Base-by-base conservation (phyloP, 2,329 filamentous ascomycete genomes). In the Alternaria brassicae region DNA sequence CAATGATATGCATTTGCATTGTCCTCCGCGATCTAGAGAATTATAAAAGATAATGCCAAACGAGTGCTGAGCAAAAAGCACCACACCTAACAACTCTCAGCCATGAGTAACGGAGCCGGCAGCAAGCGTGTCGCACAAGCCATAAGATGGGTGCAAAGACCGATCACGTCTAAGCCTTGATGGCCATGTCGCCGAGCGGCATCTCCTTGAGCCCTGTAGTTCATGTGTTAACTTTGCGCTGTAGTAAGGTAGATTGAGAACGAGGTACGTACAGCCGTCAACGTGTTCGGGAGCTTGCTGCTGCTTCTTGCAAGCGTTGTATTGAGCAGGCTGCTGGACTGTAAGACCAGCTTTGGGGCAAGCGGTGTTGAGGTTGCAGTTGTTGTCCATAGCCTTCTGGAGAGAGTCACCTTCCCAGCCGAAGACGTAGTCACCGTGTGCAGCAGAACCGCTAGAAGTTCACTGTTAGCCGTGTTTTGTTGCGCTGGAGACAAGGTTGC, bases 321-420 rank as follows among this genome's bases (percentile, higher is more conserved):
- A 75, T 48, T 63, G 53, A 1, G 66, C 65, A 6, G 71, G 66
- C 41, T 60, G 50, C 60, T 75, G 72, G n/a, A 59, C 57, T 30
- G 68, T 72, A 39, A 76, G 66, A 37, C 73, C 73, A 13, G 73
- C 73, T 51, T 68, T 71, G 39, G 73, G 67, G 62, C 73, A 76
- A 9, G 66, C 69, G 2, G 47, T 64, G 64, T 76, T 74, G 60
- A 77, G 72, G 50, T 77, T 72, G 69, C 79, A 81, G 45, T 71
- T 63, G 49, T 76, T 77, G 61, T 80, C 78, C 75, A 79, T 78
- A 9, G 78, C 77, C 27, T 74, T 73, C 63, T 80, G 78, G 34
- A 81, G 77, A 27, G 77, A 74, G 58, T 81, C 80, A 28, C 77
- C 81, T 65, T 81, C 78, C 79, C 80, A 83, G 53, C 77, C 77